These are phyloP conservation scores for Naganishia vishniacii DNA, from an alignment of 768 basidiomycete species.

Conservation along the genomic window DNA sequence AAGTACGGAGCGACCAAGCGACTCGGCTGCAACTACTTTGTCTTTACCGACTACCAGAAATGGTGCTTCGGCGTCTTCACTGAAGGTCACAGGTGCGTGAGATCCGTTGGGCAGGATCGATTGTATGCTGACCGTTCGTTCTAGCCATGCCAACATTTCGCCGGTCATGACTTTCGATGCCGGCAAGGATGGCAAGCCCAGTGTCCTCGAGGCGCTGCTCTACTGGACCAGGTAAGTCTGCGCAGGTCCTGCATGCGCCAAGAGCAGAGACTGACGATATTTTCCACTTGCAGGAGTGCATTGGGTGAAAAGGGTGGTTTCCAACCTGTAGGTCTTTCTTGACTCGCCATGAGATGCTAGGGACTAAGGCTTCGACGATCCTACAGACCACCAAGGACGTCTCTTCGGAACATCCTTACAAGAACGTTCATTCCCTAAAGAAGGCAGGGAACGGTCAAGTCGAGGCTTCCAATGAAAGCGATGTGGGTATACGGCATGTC, in stretches of 20 bases:
- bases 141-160: conserved; percentile 35
- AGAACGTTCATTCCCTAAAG: conserved; percentile 12
- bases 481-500: neutral
- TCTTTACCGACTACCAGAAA: conserved; percentile 48
- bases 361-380: neutral
- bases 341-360: neutral
- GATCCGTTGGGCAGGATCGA: neutral
- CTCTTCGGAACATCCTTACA: conserved; percentile 8
- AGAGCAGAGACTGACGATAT: too few species aligned
- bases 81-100: conserved; percentile 30
- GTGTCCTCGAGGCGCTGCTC: conserved; percentile 41
- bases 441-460: conserved; percentile 13
- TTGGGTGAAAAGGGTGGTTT: conserved; percentile 10
- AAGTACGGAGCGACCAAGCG: conserved; percentile 41
- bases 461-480: conserved; percentile 19
- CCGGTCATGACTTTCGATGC: conserved; percentile 32
- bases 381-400: conserved; percentile 9
- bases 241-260: too few species aligned
- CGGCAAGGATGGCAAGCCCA: conserved; percentile 32
- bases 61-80: conserved; percentile 48
- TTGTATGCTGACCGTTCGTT: neutral
- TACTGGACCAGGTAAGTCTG: conserved; percentile 38
- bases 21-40: conserved; percentile 42
- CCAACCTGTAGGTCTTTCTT: neutral
- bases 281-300: neutral